Base-by-base conservation (phyloP, 495 filamentous ascomycete species). In the Trichoderma asperelloides region DNA sequence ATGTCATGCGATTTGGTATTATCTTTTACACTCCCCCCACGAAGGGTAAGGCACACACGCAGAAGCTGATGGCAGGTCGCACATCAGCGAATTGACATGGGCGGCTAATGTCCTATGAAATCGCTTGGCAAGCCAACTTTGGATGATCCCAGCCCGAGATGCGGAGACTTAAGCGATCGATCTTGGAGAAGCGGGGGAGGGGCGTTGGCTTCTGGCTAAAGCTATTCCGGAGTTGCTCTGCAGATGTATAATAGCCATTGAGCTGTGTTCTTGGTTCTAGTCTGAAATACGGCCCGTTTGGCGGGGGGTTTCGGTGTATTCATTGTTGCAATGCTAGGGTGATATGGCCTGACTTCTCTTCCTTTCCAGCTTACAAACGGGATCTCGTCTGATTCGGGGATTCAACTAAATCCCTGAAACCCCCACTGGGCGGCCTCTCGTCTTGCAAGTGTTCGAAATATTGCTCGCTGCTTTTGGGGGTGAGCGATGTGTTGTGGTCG, bases 161-260 rank as follows among this genome's bases (percentile, higher is more conserved):
- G 55, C 55, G 55, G 55, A 60, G 55, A 60, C 23, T 9, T 21
- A 60, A 13, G 55, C 55, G 55, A 60, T 60, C 55, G 55, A 60
- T 60, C 55, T 30, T 60, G 55, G 55, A 25, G 55, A 60, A 60
- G 55, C 55, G 55, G 55, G 55, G 55, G 25, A 18, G 55, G 55
- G 55, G 55, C 8, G 55, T n/a, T 47, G n/a, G 15, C 43, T n/a
- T 47, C 43, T 37, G 33, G 33, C 33, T 37, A 37, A 37, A 37
- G 33, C 33, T 37, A 37, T 37, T 37, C 33, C 33, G 33, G 33
- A 8, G 33, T 37, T 37, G 33, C 33, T 37, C 33, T 37, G 33
- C 33, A 37, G 33, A 0, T 37, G 5, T 37, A 37, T 37, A n/a
- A 47, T 47, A 16, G 15, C 43, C 47, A 40, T 40, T 40, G 39